These are phyloP conservation scores for Colletotrichum eleusines DNA, from an alignment of 2,329 filamentous ascomycete species.

Conservation along the genomic window DNA sequence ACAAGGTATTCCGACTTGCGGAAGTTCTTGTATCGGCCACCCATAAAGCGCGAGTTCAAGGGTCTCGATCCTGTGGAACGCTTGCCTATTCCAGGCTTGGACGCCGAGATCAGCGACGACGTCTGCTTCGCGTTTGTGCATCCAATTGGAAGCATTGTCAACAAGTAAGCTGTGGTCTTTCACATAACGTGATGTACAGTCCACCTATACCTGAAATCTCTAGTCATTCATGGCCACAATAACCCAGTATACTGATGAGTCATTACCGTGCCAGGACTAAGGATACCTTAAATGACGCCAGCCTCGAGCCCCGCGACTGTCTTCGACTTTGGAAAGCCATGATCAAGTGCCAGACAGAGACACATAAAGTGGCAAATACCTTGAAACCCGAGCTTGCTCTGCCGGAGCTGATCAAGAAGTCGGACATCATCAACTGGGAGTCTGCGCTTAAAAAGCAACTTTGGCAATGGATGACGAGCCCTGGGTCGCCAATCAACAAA, in stretches of 20 bases:
- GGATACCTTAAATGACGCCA: slow-evolving; percentile 76
- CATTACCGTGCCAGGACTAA: slow-evolving; percentile 54
- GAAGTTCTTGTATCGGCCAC: slow-evolving; percentile 76
- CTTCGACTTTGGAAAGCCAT: slow-evolving; percentile 74
- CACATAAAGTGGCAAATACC: slow-evolving; percentile 56
- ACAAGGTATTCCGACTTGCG: slow-evolving; percentile 81
- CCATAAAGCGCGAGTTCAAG: slow-evolving; percentile 59
- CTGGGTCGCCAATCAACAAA: slow-evolving; percentile 55
- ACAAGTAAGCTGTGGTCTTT: slow-evolving; percentile 55
- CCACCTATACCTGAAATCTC: not conserved
- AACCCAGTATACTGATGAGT: not conserved
- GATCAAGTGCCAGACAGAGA: slow-evolving; percentile 64
- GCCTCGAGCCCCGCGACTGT: slow-evolving; percentile 79
- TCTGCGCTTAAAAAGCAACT: slow-evolving; percentile 66
- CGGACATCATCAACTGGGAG: too few relatives aligned
- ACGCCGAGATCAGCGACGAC: slow-evolving; percentile 56
- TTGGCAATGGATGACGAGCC: slow-evolving; percentile 73
- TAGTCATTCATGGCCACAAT: not conserved
- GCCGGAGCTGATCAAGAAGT: too few relatives aligned
- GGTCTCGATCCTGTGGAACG: slow-evolving; percentile 60
- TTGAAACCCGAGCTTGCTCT: too few relatives aligned
- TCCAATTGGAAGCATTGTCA: slow-evolving; percentile 72
- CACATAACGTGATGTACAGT: not conserved
- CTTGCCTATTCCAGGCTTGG: slow-evolving; percentile 60
- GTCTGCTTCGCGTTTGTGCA: slow-evolving; percentile 71